A percentile compares a stretch with the other conserved stretches of the same genome.
Evolutionary conservation across 371 early-diverging fungal genomes (phyloP).

Genomic region (Apophysomyces variabilis): DNA sequence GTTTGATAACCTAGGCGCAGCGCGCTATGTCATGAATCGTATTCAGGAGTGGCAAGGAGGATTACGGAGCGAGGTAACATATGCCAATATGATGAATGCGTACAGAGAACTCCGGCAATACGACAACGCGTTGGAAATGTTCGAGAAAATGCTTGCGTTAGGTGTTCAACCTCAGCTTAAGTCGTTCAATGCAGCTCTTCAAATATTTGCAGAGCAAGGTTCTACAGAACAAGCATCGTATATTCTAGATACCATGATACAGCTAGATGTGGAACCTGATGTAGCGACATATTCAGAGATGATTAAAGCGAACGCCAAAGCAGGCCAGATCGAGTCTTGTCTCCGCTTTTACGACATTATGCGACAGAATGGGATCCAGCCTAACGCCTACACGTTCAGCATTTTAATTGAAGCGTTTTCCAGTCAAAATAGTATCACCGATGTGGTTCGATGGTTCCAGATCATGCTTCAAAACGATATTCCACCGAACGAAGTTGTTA

Average conservation of each 20-base stretch:
- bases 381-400: slow-evolving; percentile 56
- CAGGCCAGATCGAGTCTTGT: slow-evolving; percentile 25
- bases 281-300: slow-evolving; percentile 52
- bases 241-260: slow-evolving; percentile 43
- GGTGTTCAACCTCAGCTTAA: slow-evolving; percentile 36
- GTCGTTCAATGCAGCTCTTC: slow-evolving; percentile 52
- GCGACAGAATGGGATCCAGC: slow-evolving; percentile 31
- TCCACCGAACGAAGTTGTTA: slow-evolving; percentile 35
- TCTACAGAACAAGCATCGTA: slow-evolving; percentile 34
- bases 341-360: slow-evolving; percentile 50
- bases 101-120: slow-evolving; percentile 27
- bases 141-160: slow-evolving; percentile 45
- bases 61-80: slow-evolving; percentile 29
- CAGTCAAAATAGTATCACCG: slow-evolving; percentile 23
- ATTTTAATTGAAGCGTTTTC: slow-evolving; percentile 51
- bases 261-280: slow-evolving; percentile 47
- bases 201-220: slow-evolving; percentile 49
- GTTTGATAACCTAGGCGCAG: slow-evolving; percentile 2
- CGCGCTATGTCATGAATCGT: slow-evolving; percentile 14
- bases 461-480: slow-evolving; percentile 35
- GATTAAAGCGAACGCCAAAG: slow-evolving; percentile 42
- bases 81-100: slow-evolving; percentile 38
- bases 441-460: slow-evolving; percentile 51
- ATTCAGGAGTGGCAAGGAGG: slow-evolving; percentile 3
- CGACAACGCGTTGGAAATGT: slow-evolving; percentile 37